Evolutionary conservation across 2,329 filamentous ascomycete species (phyloP).

Genomic region (Colletotrichum higginsianum): DNA sequence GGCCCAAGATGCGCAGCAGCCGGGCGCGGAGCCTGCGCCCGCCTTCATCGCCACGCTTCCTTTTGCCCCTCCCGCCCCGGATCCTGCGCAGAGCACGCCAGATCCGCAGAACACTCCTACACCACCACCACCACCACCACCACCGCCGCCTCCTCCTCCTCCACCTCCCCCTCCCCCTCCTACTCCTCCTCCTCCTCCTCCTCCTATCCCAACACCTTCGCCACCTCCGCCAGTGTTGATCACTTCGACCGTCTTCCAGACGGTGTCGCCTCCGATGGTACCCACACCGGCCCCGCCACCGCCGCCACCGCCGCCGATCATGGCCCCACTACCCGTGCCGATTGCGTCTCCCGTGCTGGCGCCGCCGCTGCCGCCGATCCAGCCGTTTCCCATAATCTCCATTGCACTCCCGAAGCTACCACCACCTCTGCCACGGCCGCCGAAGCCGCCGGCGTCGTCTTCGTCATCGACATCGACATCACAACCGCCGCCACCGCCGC

Average conservation of each 20-base stretch:
- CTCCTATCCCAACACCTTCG: neutral
- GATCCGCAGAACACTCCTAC: constrained; percentile 2
- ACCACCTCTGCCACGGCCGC: neutral
- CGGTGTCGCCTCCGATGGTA: neutral
- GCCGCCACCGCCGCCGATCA: neutral
- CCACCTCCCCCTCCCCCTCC: neutral
- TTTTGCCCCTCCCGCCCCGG: constrained; percentile 7
- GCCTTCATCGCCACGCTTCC: constrained; percentile 38
- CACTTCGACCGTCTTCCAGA: constrained; percentile 8
- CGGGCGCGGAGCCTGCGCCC: neutral
- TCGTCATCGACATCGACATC: neutral
- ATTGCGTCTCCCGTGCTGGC: neutral
- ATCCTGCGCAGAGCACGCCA: neutral
- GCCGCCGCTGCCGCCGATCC: neutral
- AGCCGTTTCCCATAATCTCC: neutral
- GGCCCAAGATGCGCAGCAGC: too few relatives aligned
- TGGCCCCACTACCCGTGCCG: neutral
- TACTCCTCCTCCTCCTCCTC: too few relatives aligned
- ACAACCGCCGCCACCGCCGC: neutral
- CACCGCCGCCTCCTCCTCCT: neutral
- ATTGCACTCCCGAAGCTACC: neutral
- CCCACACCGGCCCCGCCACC: neutral
- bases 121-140: neutral
- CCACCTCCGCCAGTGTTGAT: neutral
- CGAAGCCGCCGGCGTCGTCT: neutral